Evolutionary conservation across 2,329 filamentous ascomycete species (phyloP), one percentile per base, ranked within the genome.

Genomic region (Annulohypoxylon truncatum): DNA sequence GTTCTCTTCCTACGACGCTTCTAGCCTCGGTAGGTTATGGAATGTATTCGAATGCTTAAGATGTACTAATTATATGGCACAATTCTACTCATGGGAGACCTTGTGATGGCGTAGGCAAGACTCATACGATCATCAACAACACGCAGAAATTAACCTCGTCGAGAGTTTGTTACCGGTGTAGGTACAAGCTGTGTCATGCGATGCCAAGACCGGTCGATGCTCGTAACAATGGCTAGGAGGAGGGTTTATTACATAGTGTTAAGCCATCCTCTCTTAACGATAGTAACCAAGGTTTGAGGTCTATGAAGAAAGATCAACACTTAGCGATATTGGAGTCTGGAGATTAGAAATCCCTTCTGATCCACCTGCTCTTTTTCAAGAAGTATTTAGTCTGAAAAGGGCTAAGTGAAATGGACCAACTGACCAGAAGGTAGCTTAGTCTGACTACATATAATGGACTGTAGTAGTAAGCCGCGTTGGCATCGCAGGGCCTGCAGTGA

Each of bases 31-130:
- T 6, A 44, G 20, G 52, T 35, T 33, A 53, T 60, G 68, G 38
- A 50, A 66, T 64, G 59, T 64, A 57, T 29, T 56, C 31, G 24
- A 46, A 46, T 22, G 52, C 47, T 65, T 60, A 56, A 57, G 10
- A 24, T 42, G 22, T 9, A 48, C 26, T 13, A 48, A 28, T 46
- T 51, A 50, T 48, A 61, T 51, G 47, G 54, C 20, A 20, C 20
- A 10, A 60, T 58, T 26, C 29, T 13, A 47, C 10, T 26, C 28
- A 29, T 47, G 8, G 26, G 26, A n/a, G n/a, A 20, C 35, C 15
- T 60, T 20, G 42, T 28, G 38, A 59, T 68, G 52, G 56, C 53
- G 64, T 53, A 44, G 44, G 22, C 15, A 55, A 33, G 48, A 28
- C 15, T 52, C 31, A 48, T 60, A 40, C 52, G 50, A 40, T 50